A percentile compares a stretch with the other conserved stretches of the same genome.
phyloP scores from a whole-genome alignment of 306 rosid species.

The Delonix regia region DNA sequence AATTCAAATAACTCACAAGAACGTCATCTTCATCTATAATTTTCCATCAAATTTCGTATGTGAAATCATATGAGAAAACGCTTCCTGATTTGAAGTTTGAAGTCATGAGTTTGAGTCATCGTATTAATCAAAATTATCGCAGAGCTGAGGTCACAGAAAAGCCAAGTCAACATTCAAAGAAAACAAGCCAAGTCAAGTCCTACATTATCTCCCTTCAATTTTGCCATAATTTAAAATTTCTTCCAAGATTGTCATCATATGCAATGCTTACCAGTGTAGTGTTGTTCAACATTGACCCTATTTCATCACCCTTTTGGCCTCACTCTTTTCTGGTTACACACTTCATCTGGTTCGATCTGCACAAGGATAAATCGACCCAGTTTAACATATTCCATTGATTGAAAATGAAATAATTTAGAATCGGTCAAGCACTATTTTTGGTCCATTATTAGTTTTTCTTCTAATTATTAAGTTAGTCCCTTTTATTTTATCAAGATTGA shows the following conservation, averaged over 20 bases:
- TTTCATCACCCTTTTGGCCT: background rate
- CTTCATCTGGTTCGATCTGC: background rate
- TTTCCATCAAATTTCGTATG: background rate
- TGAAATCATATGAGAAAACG: background rate
- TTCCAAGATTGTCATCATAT: background rate
- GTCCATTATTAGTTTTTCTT: too few relatives aligned
- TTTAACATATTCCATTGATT: too few relatives aligned
- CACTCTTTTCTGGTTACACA: background rate
- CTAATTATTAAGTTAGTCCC: too few relatives aligned
- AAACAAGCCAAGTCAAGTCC: background rate
- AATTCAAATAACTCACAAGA: background rate
- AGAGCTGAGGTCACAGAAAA: background rate
- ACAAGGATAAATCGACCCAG: too few relatives aligned
- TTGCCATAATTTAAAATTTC: background rate
- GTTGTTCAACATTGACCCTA: background rate
- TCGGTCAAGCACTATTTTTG: too few relatives aligned
- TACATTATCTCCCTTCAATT: background rate
- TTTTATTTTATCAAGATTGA: too few relatives aligned
- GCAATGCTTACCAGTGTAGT: background rate
- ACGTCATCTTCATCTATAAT: background rate
- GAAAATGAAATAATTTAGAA: too few relatives aligned
- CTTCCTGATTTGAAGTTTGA: background rate
- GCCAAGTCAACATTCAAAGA: slow-evolving; percentile 2
- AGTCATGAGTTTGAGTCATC: too few relatives aligned
- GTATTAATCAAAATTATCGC: background rate